Conservation (phyloP, 805 yeast species). For the Myxozyma vanderwaltii region DNA sequence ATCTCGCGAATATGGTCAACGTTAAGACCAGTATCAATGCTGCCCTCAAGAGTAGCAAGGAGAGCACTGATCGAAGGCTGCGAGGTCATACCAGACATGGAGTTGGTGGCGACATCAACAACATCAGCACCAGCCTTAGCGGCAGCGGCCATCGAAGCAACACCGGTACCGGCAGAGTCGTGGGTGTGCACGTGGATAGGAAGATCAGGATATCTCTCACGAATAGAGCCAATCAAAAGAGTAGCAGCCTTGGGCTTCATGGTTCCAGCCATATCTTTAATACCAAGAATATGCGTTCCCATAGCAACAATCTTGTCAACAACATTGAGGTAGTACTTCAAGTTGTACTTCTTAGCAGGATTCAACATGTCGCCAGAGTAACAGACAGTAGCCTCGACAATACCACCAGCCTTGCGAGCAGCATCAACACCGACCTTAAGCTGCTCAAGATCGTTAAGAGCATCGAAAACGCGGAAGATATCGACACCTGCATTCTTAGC, state of each 20-base stretch:
- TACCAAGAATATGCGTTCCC: constrained; percentile 97
- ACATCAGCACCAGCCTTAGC: constrained; percentile 97
- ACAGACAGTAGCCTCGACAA: constrained; percentile 97
- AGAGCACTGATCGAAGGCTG: constrained; percentile 96
- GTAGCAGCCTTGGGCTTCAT: constrained; percentile 93
- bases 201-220: constrained; percentile 85
- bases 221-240: constrained; percentile 72
- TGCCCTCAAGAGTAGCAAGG: constrained; percentile 88
- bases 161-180: constrained; percentile 99
- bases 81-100: constrained; percentile 97
- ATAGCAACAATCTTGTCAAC: constrained; percentile 81
- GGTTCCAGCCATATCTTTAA: constrained; percentile 99
- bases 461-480: constrained; percentile 96
- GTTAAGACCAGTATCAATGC: constrained; percentile 71
- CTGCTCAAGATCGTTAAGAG: constrained; percentile 94
- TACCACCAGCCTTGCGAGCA: constrained; percentile 97
- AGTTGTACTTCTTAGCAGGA: constrained; percentile 93
- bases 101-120: constrained; percentile 95
- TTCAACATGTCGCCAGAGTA: constrained; percentile 98
- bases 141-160: constrained; percentile 92
- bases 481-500: constrained; percentile 97
- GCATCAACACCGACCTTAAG: constrained; percentile 97
- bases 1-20: constrained; percentile 72
- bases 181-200: constrained; percentile 99
- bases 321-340: constrained; percentile 80